Percentiles rank a stretch among this genome's conserved stretches.
phyloP scores from a whole-genome alignment of 768 basidiomycete species.

The Psilocybe tampanensis region DNA sequence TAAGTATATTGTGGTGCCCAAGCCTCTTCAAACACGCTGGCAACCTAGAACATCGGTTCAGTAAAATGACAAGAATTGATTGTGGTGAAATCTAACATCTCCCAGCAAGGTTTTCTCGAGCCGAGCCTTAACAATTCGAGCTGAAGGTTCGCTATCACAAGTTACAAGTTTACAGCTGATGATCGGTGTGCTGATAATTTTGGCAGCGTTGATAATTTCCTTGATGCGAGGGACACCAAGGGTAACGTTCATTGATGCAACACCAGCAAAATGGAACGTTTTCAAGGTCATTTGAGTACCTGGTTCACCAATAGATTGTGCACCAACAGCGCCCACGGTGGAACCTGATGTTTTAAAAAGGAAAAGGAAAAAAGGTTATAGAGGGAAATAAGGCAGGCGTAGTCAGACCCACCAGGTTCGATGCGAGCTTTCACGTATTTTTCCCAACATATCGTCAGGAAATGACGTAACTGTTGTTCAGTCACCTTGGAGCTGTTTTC shows the following conservation, averaged over 20 bases:
- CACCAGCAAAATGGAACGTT: slow-evolving; percentile 99
- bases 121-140: slow-evolving; percentile 95
- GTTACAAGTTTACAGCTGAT: slow-evolving; percentile 95
- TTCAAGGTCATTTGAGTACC: slow-evolving; percentile 99
- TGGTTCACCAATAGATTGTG: slow-evolving; percentile 98
- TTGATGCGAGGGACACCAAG: slow-evolving; percentile 99
- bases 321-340: slow-evolving; percentile 97
- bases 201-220: slow-evolving; percentile 99
- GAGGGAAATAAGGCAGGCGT: too few relatives aligned
- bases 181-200: slow-evolving; percentile 94
- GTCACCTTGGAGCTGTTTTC: slow-evolving; percentile 93
- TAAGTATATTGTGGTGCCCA: slow-evolving; percentile 95
- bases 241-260: slow-evolving; percentile 99
- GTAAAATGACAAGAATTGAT: background rate
- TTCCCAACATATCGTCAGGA: slow-evolving; percentile 87
- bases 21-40: slow-evolving; percentile 91
- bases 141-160: slow-evolving; percentile 85
- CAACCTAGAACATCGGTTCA: slow-evolving; percentile 58
- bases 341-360: slow-evolving; percentile 57
- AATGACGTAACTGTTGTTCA: slow-evolving; percentile 70
- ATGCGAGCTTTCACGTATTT: slow-evolving; percentile 96
- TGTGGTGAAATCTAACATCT: slow-evolving; percentile 61
- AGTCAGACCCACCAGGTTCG: slow-evolving; percentile 70
- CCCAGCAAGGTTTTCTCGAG: slow-evolving; percentile 94
- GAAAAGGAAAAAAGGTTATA: too few relatives aligned